These are phyloP conservation scores for Candida railenensis DNA, from an alignment of 805 yeast genomes.

Conservation along the genomic window DNA sequence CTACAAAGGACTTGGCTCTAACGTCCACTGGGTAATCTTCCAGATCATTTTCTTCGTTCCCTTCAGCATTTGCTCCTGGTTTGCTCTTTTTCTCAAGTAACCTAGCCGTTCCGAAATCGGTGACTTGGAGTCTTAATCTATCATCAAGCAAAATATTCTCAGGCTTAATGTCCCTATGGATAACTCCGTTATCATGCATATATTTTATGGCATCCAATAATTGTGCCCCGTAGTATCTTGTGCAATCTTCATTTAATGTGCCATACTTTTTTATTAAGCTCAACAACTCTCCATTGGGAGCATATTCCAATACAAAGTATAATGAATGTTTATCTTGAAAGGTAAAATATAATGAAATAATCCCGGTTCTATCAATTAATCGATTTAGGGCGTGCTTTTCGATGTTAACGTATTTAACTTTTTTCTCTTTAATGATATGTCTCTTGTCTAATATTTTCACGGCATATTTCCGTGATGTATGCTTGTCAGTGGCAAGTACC, in stretches of 20 bases:
- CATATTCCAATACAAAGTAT: constrained; percentile 76
- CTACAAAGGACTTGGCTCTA: constrained; percentile 78
- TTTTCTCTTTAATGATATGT: constrained; percentile 77
- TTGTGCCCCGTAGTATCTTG: constrained; percentile 70
- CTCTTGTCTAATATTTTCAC: constrained; percentile 74
- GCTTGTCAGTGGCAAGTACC: constrained; percentile 47
- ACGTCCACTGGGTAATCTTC: constrained; percentile 63
- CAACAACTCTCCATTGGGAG: constrained; percentile 75
- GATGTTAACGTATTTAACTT: constrained; percentile 80
- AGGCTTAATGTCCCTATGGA: constrained; percentile 82
- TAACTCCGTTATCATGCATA: constrained; percentile 73
- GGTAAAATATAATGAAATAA: constrained; percentile 70
- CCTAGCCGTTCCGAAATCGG: constrained; percentile 86
- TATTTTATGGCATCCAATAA: constrained; percentile 68
- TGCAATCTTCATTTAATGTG: constrained; percentile 68
- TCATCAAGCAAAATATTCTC: constrained; percentile 72
- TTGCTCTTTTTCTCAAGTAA: constrained; percentile 53
- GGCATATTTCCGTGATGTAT: constrained; percentile 62
- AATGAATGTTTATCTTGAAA: constrained; percentile 75
- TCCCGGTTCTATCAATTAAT: constrained; percentile 58
- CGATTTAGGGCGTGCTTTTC: constrained; percentile 79
- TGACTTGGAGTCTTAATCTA: constrained; percentile 61
- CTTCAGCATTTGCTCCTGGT: constrained; percentile 1
- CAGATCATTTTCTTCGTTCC: constrained; percentile 19
- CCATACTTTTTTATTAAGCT: constrained; percentile 66